A percentile compares a stretch with the other conserved stretches of the same genome.
Evolutionary conservation across 352 stramenopile genomes (phyloP).

Genomic region (Phytopythium montanum): DNA sequence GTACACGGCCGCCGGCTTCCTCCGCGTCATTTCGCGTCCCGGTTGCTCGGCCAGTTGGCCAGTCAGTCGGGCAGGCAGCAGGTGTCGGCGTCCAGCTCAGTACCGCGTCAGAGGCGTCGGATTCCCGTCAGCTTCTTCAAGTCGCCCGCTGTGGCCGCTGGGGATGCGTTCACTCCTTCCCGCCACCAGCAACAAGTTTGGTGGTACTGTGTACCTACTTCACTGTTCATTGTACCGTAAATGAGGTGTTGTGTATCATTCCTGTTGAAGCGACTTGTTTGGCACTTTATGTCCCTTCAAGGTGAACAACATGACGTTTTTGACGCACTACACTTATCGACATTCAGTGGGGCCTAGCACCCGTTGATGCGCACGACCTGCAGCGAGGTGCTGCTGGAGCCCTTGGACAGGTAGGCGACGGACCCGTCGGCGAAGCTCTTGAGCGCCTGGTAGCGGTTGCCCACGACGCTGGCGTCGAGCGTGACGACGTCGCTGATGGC

Average conservation of each 20-base stretch:
- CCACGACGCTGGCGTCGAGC: slow-evolving; percentile 36
- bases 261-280: too few species aligned
- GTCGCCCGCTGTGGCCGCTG: background rate
- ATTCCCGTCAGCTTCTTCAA: slow-evolving; percentile 8
- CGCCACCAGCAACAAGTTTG: background rate
- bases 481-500: slow-evolving; percentile 41
- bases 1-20: slow-evolving; percentile 64
- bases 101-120: background rate
- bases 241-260: background rate
- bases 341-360: slow-evolving; percentile 18
- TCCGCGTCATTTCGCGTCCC: background rate
- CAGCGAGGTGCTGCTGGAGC: slow-evolving; percentile 30
- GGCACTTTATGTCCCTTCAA: too few species aligned
- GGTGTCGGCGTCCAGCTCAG: too few species aligned
- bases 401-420: slow-evolving; percentile 52
- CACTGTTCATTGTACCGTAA: background rate
- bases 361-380: slow-evolving; percentile 47
- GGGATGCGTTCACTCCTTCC: background rate
- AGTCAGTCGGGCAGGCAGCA: background rate
- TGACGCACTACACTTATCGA: background rate
- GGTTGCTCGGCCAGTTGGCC: background rate
- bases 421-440: slow-evolving; percentile 45
- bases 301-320: too few species aligned
- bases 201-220: background rate
- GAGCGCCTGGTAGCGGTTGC: slow-evolving; percentile 65